Evolutionary conservation across 2,329 filamentous ascomycete species (phyloP).

Genomic region (Hypoxylon sp.): DNA sequence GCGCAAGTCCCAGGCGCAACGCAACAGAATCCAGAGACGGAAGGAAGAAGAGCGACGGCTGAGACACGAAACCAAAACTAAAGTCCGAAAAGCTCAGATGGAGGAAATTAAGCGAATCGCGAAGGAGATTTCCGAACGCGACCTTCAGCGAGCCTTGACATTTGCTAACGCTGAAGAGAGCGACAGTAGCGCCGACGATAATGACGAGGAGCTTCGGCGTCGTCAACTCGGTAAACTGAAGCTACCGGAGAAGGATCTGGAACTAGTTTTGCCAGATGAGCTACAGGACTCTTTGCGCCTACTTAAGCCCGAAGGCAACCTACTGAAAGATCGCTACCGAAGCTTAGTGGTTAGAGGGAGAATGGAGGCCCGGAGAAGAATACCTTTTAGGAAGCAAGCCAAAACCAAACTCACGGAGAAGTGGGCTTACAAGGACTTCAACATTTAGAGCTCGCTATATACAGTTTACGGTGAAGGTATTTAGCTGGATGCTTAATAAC

Average conservation of each 20-base stretch:
- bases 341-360: constrained; percentile 90
- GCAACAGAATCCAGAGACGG: constrained; percentile 87
- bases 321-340: constrained; percentile 91
- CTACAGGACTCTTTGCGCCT: constrained; percentile 82
- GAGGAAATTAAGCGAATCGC: constrained; percentile 78
- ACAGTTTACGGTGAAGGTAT: neutral
- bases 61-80: constrained; percentile 80
- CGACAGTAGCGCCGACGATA: constrained; percentile 66
- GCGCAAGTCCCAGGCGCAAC: constrained; percentile 86
- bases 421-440: constrained; percentile 97
- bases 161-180: constrained; percentile 58
- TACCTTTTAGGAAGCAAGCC: constrained; percentile 84
- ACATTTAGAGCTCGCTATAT: constrained; percentile 53
- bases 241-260: constrained; percentile 81
- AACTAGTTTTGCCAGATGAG: constrained; percentile 86
- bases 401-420: constrained; percentile 90
- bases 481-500: constrained; percentile 2
- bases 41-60: constrained; percentile 86
- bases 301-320: constrained; percentile 94
- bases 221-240: constrained; percentile 79
- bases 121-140: constrained; percentile 69
- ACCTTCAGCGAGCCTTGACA: constrained; percentile 64
- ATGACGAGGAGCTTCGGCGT: constrained; percentile 74
- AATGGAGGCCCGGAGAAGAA: constrained; percentile 82
- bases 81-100: constrained; percentile 77